Base-by-base conservation (phyloP, 768 basidiomycete species). In the Rhodosporidiobolus odoratus region DNA sequence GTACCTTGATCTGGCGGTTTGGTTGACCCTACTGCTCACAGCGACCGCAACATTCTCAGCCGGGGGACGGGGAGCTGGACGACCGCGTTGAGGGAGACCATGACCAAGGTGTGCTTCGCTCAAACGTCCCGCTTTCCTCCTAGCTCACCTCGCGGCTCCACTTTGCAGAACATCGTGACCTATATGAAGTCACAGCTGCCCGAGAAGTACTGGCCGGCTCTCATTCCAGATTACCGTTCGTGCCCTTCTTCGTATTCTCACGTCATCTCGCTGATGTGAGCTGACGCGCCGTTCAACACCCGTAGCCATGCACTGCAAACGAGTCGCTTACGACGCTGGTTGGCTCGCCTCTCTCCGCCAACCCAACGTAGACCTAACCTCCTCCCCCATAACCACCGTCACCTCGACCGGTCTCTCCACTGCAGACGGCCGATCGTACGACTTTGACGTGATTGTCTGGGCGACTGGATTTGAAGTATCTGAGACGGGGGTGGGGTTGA, bases 281-380 rank as follows among this genome's bases (percentile, higher is more conserved):
- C 30, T 30, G 35, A 12, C 13, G 21, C 23, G 23, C 8, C 48
- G 8, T 27, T 53, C 27, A 30, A 23, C 37, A 19, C 53, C 47
- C 50, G 7, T 38, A 71, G 70, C 77, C 15, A 68, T 78, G 43
- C 75, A 76, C 56, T 77, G 75, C 69, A 78, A 78, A 45, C 72
- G 88, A 47, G 82, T 87, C 27, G 84, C 88, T 41, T 80, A 85
- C 64, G 86, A 89, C 75, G 84, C 85, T 5, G 83, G 82, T 25
- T 88, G 86, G 75, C 82, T 88, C 27, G 77, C 82, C n/a, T 79
- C 81, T 34, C 77, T 88, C 60, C 80, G 84, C 62, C 80, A 80
- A 53, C 81, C 84, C 2, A 87, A 88, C 76, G 84, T 88, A 41
- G 79, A 79, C 27, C 71, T 88, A 47, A 58, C 64, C 37, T 45